These are phyloP conservation scores for Xanthoceras sorbifolium DNA, from an alignment of 345 rosid species.

Conservation along the genomic window DNA sequence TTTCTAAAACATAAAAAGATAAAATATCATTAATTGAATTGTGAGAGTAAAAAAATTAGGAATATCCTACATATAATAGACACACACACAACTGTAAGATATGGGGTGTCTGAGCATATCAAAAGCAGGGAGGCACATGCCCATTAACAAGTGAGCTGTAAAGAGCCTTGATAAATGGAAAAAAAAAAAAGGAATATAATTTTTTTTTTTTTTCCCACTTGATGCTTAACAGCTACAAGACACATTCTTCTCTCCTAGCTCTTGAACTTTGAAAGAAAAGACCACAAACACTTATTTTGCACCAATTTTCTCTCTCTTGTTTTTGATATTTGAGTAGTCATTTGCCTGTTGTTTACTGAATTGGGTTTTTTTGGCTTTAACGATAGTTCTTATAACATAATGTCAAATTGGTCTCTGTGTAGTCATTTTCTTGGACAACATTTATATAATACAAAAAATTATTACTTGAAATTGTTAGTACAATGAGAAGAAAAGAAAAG, in stretches of 20 bases:
- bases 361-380: not conserved
- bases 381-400: not conserved
- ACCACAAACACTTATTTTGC: not conserved
- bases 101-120: not conserved
- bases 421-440: conserved; percentile 15
- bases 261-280: conserved; percentile 3
- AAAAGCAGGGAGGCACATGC: conserved; percentile 16
- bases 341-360: not conserved
- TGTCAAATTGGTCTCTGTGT: conserved; percentile 20
- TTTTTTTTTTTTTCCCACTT: conserved; percentile 4
- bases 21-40: no score
- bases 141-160: conserved; percentile 18
- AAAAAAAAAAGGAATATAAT: not conserved
- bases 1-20: no score
- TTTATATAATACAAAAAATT: not conserved
- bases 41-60: no score
- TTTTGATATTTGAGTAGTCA: not conserved
- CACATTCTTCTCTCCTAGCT: not conserved
- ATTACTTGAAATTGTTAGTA: not conserved
- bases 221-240: conserved; percentile 11
- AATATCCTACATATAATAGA: not conserved
- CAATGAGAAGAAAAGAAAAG: not conserved
- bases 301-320: conserved; percentile 5
- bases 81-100: not conserved
- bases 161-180: conserved; percentile 24